Percentiles rank a stretch among this genome's conserved stretches.
These are phyloP conservation scores for Chlamydomonas sp. DNA, from an alignment of 139 green algal species.

Conservation along the genomic window DNA sequence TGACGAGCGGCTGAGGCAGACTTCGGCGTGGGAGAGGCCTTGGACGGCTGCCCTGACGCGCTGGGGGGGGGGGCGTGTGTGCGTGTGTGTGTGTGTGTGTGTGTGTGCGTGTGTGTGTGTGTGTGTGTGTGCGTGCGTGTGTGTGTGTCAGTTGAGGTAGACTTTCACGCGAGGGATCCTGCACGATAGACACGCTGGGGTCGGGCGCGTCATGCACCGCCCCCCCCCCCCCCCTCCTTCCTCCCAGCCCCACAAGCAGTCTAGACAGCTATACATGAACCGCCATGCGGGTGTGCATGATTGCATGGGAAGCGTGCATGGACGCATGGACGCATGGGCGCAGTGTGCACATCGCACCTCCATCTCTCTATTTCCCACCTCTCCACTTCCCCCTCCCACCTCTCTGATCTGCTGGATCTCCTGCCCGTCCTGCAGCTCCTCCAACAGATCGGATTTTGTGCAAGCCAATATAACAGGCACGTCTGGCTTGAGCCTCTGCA, in stretches of 20 bases:
- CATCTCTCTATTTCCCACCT: neutral
- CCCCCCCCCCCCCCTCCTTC: no score
- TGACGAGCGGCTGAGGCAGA: slow-evolving; percentile 80
- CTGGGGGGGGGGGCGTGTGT: no score
- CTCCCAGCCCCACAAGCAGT: no score
- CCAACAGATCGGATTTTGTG: slow-evolving; percentile 20
- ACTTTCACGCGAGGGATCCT: slow-evolving; percentile 72
- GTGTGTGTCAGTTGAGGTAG: slow-evolving; percentile 86
- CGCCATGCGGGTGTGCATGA: no score
- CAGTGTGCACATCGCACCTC: neutral
- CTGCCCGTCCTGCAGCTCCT: neutral
- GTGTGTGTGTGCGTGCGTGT: no score
- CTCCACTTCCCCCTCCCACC: neutral
- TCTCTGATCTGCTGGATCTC: slow-evolving; percentile 12
- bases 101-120: no score
- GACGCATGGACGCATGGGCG: no score
- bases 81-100: no score
- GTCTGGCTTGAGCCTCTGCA: slow-evolving; percentile 20
- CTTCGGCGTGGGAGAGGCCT: slow-evolving; percentile 66
- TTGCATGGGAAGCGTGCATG: no score
- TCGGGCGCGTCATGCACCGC: no score
- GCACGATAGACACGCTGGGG: no score
- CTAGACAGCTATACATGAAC: no score
- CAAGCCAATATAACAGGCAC: slow-evolving; percentile 25
- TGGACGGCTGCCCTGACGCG: slow-evolving; percentile 57